phyloP scores from a whole-genome alignment of 768 basidiomycete species.

The Mycena pura region DNA sequence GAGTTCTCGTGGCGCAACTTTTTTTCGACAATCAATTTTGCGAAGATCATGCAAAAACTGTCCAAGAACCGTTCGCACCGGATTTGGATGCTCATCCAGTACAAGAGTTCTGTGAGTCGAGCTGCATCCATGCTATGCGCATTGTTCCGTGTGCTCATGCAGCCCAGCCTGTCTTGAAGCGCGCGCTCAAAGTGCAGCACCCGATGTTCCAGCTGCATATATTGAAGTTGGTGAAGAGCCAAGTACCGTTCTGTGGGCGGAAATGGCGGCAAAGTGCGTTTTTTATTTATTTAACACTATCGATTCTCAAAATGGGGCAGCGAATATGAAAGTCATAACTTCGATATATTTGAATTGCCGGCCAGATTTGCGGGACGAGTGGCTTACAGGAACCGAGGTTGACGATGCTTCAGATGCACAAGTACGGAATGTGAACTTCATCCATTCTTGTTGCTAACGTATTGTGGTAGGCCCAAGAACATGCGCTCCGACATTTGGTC shows the following conservation, averaged over 20 bases:
- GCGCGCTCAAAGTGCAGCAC: slow-evolving; percentile 92
- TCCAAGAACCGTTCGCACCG: slow-evolving; percentile 94
- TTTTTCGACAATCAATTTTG: slow-evolving; percentile 96
- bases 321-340: slow-evolving; percentile 99
- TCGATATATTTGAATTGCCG: slow-evolving; percentile 97
- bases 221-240: slow-evolving; percentile 97
- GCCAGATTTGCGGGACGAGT: slow-evolving; percentile 96
- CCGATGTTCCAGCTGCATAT: slow-evolving; percentile 94
- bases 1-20: slow-evolving; percentile 99
- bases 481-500: slow-evolving; percentile 90
- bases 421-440: slow-evolving; percentile 47
- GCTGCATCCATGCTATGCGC: background rate
- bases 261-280: slow-evolving; percentile 95
- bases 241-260: slow-evolving; percentile 96
- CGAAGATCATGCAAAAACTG: slow-evolving; percentile 97
- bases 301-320: slow-evolving; percentile 47
- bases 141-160: background rate
- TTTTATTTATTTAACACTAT: background rate
- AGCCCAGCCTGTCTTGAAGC: slow-evolving; percentile 88
- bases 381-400: slow-evolving; percentile 92
- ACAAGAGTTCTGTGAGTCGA: slow-evolving; percentile 89
- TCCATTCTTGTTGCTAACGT: slow-evolving; percentile 19
- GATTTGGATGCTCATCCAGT: slow-evolving; percentile 95
- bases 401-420: slow-evolving; percentile 93
- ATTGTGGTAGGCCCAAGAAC: slow-evolving; percentile 81